Base-by-base conservation (phyloP, 371 early-diverging fungal species). In the Dinochytrium kinnereticum region DNA sequence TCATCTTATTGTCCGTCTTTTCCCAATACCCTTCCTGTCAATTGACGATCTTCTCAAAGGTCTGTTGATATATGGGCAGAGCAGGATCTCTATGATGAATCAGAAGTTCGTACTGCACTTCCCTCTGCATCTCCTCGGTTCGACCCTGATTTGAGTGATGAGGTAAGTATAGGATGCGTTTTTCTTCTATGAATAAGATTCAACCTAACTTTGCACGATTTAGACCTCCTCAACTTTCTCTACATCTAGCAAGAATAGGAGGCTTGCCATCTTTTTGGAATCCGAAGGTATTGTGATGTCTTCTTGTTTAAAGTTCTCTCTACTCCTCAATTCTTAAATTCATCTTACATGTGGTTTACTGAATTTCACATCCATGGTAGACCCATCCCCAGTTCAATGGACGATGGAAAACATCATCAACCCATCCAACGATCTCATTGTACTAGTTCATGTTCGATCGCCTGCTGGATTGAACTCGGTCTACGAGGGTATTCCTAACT, bases 21-120 rank as follows among this genome's bases (percentile, higher is more conserved):
- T n/a, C n/a, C n/a, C n/a, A n/a, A n/a, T 7, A 55, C 13, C 57
- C 7, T 26, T 55, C 15, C 30, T 10, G 17, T 10, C 7, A 24
- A 15, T 10, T 55, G 30, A 55, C 57, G 10, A 28, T 37, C 36
- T 53, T 53, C 5, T 17, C 10, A 5, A 17, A 61, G 61, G 24
- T 61, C 61, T 37, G 61, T 61, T 3, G 61, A 61, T 24, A 36
- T 61, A 3, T 61, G 61, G 61, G 31, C 61, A 3, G 61, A 61
- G 36, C 55, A 53, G 24, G 61, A 61, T 24, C 61, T 61, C 24
- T 61, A 61, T 24, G 61, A 61, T 37, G 61, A 61, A 37, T 61
- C 61, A 34, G 61, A 61, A 61, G 61, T 61, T 24, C 61, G 61
- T 5, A 61, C 61, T 3, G 36, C 61, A 10, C 61, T 61, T 7